These are phyloP conservation scores for Claviceps fusiformis DNA, from an alignment of 2,329 filamentous ascomycete species.

Conservation along the genomic window DNA sequence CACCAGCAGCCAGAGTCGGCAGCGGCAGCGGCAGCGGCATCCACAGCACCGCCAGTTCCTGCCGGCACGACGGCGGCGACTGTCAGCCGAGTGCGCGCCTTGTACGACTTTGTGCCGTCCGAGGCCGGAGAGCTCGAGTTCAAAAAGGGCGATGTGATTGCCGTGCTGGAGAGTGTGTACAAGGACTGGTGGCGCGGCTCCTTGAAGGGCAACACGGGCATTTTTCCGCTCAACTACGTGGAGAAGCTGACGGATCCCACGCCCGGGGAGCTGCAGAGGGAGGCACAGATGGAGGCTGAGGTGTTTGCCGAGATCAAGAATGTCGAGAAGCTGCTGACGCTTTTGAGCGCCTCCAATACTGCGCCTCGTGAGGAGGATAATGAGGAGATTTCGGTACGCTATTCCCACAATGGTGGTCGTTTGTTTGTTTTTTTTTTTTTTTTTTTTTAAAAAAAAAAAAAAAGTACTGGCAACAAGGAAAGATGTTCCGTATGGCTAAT, in stretches of 20 bases:
- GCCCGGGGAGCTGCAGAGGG: slow-evolving; percentile 80
- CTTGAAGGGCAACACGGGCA: slow-evolving; percentile 84
- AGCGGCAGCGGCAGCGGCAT: slow-evolving; percentile 17
- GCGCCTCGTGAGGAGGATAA: slow-evolving; percentile 79
- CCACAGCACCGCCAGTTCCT: slow-evolving; percentile 42
- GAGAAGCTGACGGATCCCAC: slow-evolving; percentile 95
- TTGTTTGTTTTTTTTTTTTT: neutral
- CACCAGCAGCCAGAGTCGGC: slow-evolving; percentile 26
- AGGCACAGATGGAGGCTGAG: slow-evolving; percentile 84
- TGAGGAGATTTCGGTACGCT: slow-evolving; percentile 77
- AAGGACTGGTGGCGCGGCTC: slow-evolving; percentile 99
- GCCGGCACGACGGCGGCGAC: slow-evolving; percentile 91
- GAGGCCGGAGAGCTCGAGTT: slow-evolving; percentile 93
- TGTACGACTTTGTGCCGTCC: slow-evolving; percentile 90
- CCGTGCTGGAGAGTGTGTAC: slow-evolving; percentile 92
- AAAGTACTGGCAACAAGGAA: neutral
- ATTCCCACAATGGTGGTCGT: too few relatives aligned
- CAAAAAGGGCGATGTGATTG: slow-evolving; percentile 92
- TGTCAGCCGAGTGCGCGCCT: slow-evolving; percentile 80
- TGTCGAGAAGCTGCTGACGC: slow-evolving; percentile 60
- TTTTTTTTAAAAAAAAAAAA: neutral
- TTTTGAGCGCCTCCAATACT: slow-evolving; percentile 77
- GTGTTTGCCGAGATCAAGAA: slow-evolving; percentile 53
- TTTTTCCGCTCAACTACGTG: slow-evolving; percentile 97
- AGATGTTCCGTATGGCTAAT: slow-evolving; percentile 17